Evolutionary conservation across 2,329 filamentous ascomycete genomes (phyloP).

Genomic region (Pleoardoris graminearum): DNA sequence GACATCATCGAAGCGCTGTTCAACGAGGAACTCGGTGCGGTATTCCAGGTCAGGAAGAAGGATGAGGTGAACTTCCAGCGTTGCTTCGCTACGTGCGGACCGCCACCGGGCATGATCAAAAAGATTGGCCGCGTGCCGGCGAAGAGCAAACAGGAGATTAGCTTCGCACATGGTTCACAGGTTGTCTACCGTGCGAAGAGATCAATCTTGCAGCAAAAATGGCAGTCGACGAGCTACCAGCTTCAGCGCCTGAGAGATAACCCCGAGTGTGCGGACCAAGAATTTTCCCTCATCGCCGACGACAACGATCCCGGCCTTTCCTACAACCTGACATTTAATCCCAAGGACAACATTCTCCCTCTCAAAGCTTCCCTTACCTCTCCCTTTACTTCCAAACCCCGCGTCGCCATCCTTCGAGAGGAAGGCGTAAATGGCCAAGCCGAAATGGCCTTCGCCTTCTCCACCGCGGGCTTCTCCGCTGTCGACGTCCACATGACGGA

Average conservation of each 20-base stretch:
- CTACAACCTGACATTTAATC: conserved; percentile 81
- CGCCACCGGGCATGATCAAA: conserved; percentile 77
- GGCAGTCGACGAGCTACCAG: conserved; percentile 84
- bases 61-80: conserved; percentile 84
- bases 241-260: conserved; percentile 94
- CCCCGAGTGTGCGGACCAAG: conserved; percentile 79
- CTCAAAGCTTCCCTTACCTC: conserved; percentile 65
- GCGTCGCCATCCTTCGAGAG: conserved; percentile 90
- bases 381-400: conserved; percentile 65
- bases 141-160: conserved; percentile 72
- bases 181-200: conserved; percentile 72
- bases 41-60: conserved; percentile 88
- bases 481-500: conserved; percentile 98
- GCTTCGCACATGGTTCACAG: conserved; percentile 71
- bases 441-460: conserved; percentile 98
- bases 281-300: conserved; percentile 75
- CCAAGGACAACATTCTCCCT: conserved; percentile 75
- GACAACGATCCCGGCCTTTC: conserved; percentile 78
- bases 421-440: conserved; percentile 94
- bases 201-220: conserved; percentile 78
- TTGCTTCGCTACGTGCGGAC: conserved; percentile 89
- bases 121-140: conserved; percentile 79
- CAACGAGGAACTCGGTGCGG: conserved; percentile 93
- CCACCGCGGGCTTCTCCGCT: conserved; percentile 84
- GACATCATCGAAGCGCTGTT: conserved; percentile 79